Percentiles rank a stretch among this genome's conserved stretches.
phyloP scores from a whole-genome alignment of 1,139 yeast species.

The Candida tetrigidarum region DNA sequence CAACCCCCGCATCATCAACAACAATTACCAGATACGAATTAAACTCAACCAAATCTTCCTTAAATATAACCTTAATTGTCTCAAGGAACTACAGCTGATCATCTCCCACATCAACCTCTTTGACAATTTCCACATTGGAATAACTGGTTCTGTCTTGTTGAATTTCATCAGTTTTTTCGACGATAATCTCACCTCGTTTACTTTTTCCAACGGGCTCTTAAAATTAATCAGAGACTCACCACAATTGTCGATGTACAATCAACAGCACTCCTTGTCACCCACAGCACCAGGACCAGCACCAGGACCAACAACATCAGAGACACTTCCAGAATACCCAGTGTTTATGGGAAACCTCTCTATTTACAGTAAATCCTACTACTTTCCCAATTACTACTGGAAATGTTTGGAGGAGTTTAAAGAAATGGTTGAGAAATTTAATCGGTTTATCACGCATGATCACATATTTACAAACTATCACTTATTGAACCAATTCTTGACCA shows the following conservation, averaged over 20 bases:
- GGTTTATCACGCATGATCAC: constrained; percentile 6
- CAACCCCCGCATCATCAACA: constrained; percentile 8
- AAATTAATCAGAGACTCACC: not conserved
- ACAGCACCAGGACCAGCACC: too few relatives aligned
- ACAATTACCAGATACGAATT: constrained; percentile 1
- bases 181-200: constrained; percentile 23
- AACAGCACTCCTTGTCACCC: not conserved
- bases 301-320: too few relatives aligned
- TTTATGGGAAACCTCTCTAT: not conserved
- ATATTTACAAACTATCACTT: constrained; percentile 22
- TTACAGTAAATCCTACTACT: constrained; percentile 22
- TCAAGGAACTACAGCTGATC: constrained; percentile 22
- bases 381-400: constrained; percentile 27
- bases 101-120: constrained; percentile 18
- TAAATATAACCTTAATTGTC: constrained; percentile 25
- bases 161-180: constrained; percentile 32
- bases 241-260: not conserved
- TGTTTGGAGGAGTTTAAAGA: constrained; percentile 25
- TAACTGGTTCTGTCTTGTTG: constrained; percentile 27
- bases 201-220: constrained; percentile 31
- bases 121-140: constrained; percentile 24
- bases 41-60: constrained; percentile 14
- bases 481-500: constrained; percentile 13
- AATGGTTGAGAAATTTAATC: constrained; percentile 18
- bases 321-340: not conserved